Evolutionary conservation across 257 asterid species (phyloP).

Genomic region (Cordia subcordata): DNA sequence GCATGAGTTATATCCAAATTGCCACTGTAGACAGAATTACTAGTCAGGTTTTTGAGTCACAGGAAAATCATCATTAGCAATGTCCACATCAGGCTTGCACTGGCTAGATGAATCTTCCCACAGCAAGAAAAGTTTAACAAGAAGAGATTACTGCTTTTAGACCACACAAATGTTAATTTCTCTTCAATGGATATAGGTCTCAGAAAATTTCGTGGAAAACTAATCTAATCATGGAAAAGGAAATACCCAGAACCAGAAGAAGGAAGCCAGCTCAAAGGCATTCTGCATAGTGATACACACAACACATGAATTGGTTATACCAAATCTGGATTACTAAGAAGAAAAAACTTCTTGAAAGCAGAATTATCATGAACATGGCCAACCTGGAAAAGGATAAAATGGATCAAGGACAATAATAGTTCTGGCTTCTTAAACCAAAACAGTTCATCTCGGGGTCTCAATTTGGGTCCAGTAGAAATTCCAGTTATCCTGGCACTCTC

Average conservation of each 20-base stretch:
- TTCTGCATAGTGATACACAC: constrained; percentile 28
- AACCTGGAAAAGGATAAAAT: constrained; percentile 96
- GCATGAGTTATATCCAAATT: constrained; percentile 93
- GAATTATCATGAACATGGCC: constrained; percentile 9
- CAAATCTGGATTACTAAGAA: background rate
- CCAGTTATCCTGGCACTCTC: constrained; percentile 85
- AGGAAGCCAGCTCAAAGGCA: constrained; percentile 86
- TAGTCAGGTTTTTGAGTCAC: background rate
- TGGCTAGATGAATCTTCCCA: too few species aligned
- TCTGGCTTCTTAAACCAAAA: constrained; percentile 98
- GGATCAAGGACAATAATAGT: constrained; percentile 68
- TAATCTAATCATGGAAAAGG: constrained; percentile 13
- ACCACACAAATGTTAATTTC: too few species aligned
- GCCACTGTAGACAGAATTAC: constrained; percentile 64
- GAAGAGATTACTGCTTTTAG: too few species aligned
- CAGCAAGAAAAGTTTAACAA: too few species aligned
- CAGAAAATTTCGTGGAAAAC: background rate
- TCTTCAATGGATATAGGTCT: too few species aligned
- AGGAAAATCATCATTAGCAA: too few species aligned
- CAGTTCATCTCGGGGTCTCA: constrained; percentile 85
- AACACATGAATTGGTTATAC: background rate
- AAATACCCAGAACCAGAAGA: constrained; percentile 99
- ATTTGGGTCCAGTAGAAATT: constrained; percentile 45
- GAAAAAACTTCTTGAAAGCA: background rate
- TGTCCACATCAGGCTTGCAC: too few species aligned